These are phyloP conservation scores for Amphicarpaea edgeworthii DNA, from an alignment of 306 rosid species.

Conservation along the genomic window DNA sequence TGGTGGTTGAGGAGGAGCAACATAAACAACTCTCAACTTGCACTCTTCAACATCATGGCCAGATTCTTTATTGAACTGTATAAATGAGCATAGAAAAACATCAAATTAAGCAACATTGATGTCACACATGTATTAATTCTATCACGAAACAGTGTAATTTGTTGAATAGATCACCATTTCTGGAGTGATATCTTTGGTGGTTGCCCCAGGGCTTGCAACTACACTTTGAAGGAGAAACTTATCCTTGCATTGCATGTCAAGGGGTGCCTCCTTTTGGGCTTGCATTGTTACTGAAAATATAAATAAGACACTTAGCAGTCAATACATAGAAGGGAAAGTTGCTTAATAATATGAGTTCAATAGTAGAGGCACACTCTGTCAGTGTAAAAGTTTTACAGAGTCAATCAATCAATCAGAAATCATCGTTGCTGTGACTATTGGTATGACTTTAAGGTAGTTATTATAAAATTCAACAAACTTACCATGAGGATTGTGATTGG, in stretches of 20 bases:
- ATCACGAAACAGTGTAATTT: slow-evolving; percentile 4
- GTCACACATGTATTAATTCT: neutral
- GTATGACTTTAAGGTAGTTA: neutral
- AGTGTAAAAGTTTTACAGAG: neutral
- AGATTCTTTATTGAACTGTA: slow-evolving; percentile 79
- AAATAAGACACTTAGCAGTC: slow-evolving; percentile 1
- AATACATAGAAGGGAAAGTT: slow-evolving; percentile 16
- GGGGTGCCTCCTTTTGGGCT: slow-evolving; percentile 85
- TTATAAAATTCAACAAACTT: neutral
- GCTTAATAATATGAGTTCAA: neutral
- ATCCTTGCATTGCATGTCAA: slow-evolving; percentile 91
- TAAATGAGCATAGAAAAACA: slow-evolving; percentile 40
- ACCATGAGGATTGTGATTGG: neutral
- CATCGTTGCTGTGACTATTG: neutral
- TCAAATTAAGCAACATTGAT: slow-evolving; percentile 8
- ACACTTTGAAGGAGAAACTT: slow-evolving; percentile 92
- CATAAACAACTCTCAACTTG: slow-evolving; percentile 84
- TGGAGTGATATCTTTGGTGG: slow-evolving; percentile 67
- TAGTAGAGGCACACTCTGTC: neutral
- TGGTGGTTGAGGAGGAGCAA: slow-evolving; percentile 82
- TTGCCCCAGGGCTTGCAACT: slow-evolving; percentile 62
- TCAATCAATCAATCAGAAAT: neutral
- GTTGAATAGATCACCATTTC: slow-evolving; percentile 68
- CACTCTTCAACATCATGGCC: slow-evolving; percentile 79
- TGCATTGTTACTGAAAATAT: slow-evolving; percentile 81